Base-by-base conservation (phyloP, 2,329 filamentous ascomycete species). In the Aspergillus pseudoviridinutans region DNA sequence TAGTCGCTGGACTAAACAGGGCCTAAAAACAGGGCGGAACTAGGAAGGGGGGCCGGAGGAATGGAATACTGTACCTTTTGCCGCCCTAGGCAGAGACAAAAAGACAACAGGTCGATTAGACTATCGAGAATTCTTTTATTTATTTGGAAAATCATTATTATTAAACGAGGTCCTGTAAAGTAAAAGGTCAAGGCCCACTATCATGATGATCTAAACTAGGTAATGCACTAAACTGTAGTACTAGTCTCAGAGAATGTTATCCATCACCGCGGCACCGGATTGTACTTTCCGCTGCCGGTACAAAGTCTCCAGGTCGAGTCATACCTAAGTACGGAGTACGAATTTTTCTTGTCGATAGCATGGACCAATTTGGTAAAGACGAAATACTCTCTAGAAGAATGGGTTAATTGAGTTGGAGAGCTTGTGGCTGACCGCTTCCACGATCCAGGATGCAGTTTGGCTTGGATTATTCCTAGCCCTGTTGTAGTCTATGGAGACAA, bases 221-320 rank as follows among this genome's bases (percentile, higher is more conserved):
- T 14, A 14, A 4, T 32, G 29, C 12, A 14, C 29, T 46, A 46
- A 12, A 22, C 17, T 44, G 41, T 12, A 44, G 20, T 22, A 22
- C 20, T 44, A 20, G n/a, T 46, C 10, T 4, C 12, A 12, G 10
- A 54, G 32, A 53, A 54, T 65, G 56, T 58, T 65, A 72, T 68
- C 69, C 71, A 68, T 71, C 71, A 65, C 65, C 70, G 71, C 70
- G 71, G 71, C 68, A 72, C 65, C 66, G 65, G 70, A 67, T 67
- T 63, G 57, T 64, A 61, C 62, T 59, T 71, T 71, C 71, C 70
- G 70, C 54, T 71, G 22, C 22, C 5, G 62, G 58, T 54, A 55
- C 54, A 56, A 53, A 57, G 56, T 57, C 55, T 58, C 27, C 42
- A 44, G 29, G 49, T 44, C 47, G 29, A 54, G 24, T 38, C 49